Base-by-base conservation (phyloP, 2,329 filamentous ascomycete species). In the Plectosphaerella cucumerina region DNA sequence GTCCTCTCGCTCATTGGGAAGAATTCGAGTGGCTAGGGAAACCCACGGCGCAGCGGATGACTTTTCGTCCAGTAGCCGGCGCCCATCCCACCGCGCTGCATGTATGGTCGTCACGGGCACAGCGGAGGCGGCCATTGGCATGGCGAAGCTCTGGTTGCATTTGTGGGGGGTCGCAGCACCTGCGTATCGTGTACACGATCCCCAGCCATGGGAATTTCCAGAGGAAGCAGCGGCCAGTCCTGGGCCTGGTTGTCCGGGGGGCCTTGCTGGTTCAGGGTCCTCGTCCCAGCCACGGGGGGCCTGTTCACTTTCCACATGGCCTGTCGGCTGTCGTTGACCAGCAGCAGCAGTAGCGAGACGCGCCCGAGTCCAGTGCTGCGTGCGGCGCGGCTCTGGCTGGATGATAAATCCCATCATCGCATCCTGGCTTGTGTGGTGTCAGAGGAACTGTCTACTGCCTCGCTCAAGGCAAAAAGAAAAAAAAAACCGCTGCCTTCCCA, bases 11-110 rank as follows among this genome's bases (percentile, higher is more conserved):
- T 21, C 43, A 45, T 45, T 45, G 20, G 43, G 6, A 42, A 34
- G 50, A 52, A 50, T 51, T 44, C 17, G 50, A 49, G 53, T 55
- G 51, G 51, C 52, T 54, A 55, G 51, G 49, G 51, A 43, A 43
- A 23, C 18, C 23, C 20, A 45, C 39, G 21, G 45, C 12, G 22
- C 39, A 31, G 21, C 22, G 47, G 21, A 34, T 47, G 44, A n/a
- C 9, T 15, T 37, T 37, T 37, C 39, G 17, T 42, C 43, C 43
- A 45, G 22, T 45, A 21, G 18, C 18, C 20, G 39, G 18, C 35
- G 35, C 8, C 35, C 53, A 53, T 48, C 53, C 11, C 48, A 49
- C 51, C 31, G 15, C 44, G 31, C 43, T 54, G 45, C 53, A 49
- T 48, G 42, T 41, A 45, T 47, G 23, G 31, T 18, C 11, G 49